Conservation (phyloP, 129 eudicot genomes). For the Arctium lappa region DNA sequence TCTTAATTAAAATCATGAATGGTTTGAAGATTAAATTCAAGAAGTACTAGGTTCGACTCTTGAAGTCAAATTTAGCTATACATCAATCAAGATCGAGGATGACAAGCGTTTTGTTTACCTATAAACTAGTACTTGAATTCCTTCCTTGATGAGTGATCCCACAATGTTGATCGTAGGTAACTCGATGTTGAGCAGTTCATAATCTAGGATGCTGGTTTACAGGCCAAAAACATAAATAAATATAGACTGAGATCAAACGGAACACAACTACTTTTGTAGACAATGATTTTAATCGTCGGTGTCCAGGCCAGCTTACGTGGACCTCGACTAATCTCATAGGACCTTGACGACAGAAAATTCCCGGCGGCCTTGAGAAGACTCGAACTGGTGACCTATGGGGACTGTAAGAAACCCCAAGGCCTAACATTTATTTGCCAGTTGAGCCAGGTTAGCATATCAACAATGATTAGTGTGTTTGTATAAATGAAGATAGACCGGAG, state of each 20-base stretch:
- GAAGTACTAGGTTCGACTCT: not conserved
- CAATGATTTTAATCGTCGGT: not conserved
- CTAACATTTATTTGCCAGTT: too few relatives aligned
- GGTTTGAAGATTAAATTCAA: not conserved
- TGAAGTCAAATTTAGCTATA: not conserved
- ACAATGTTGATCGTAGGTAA: conserved; percentile 72
- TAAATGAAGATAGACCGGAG: not conserved
- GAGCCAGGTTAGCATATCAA: too few relatives aligned
- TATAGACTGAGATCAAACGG: not conserved
- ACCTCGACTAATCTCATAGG: too few relatives aligned
- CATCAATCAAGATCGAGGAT: not conserved
- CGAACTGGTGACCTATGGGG: too few relatives aligned
- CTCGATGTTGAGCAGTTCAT: conserved; percentile 74
- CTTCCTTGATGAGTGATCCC: conserved; percentile 63
- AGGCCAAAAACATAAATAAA: not conserved
- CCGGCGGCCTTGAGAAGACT: not conserved
- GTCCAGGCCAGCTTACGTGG: too few relatives aligned
- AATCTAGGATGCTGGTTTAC: conserved; percentile 61
- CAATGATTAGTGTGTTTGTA: not conserved
- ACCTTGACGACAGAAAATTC: too few relatives aligned
- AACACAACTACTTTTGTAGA: not conserved
- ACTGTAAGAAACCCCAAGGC: too few relatives aligned
- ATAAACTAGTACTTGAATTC: conserved; percentile 69
- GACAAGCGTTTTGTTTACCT: conserved; percentile 35
- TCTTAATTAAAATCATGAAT: not conserved